Evolutionary conservation across 179 eudicot species (phyloP).

Genomic region (Silene noctiflora): DNA sequence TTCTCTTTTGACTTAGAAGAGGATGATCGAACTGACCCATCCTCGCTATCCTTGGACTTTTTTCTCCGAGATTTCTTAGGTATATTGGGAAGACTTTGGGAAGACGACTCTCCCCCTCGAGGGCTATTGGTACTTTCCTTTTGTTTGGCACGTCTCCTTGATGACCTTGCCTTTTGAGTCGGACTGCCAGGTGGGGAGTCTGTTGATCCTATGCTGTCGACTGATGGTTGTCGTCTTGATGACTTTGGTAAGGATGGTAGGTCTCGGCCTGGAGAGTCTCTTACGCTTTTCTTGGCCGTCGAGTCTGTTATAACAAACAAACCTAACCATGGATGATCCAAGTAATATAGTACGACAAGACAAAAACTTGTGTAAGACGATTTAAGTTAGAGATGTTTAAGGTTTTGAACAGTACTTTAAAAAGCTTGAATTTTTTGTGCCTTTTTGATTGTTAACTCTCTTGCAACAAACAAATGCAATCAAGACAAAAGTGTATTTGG

Average conservation of each 20-base stretch:
- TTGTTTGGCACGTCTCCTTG: slow-evolving; percentile 36
- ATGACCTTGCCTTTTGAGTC: slow-evolving; percentile 34
- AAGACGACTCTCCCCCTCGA: slow-evolving; percentile 32
- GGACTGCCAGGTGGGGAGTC: slow-evolving; percentile 39
- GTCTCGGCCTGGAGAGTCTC: slow-evolving; percentile 30
- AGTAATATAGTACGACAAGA: not conserved
- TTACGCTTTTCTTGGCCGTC: slow-evolving; percentile 9
- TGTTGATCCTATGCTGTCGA: slow-evolving; percentile 24
- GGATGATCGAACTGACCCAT: slow-evolving; percentile 36
- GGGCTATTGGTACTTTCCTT: slow-evolving; percentile 28
- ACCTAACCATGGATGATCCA: too few species aligned
- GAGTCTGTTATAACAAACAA: slow-evolving; percentile 19
- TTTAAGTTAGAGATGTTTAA: not conserved
- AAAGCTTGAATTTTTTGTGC: not conserved
- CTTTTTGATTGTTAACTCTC: not conserved
- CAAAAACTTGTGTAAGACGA: not conserved
- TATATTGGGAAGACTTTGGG: slow-evolving; percentile 31
- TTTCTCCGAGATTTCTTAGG: slow-evolving; percentile 58
- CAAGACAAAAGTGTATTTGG: not conserved
- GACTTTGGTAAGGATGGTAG: slow-evolving; percentile 36
- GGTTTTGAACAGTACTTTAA: too few species aligned
- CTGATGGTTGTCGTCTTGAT: slow-evolving; percentile 39
- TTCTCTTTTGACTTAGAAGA: slow-evolving; percentile 25
- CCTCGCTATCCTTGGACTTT: slow-evolving; percentile 47
- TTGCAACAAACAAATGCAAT: not conserved